Conservation (phyloP, 2,329 filamentous ascomycete genomes). For the Diaporthe ampelina region DNA sequence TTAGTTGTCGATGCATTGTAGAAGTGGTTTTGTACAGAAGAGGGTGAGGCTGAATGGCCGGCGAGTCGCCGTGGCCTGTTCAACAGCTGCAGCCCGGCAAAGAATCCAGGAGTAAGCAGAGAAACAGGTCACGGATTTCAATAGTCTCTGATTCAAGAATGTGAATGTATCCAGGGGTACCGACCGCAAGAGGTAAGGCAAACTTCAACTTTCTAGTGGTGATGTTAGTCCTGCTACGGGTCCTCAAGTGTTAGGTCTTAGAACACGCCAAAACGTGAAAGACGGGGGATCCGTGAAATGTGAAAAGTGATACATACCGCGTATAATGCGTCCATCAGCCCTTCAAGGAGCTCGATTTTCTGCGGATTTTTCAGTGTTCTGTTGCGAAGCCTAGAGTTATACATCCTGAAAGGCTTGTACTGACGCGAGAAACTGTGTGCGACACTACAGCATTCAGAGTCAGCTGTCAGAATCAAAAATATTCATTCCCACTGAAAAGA, state of each 20-base stretch:
- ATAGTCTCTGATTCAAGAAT: not conserved
- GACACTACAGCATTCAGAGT: constrained; percentile 54
- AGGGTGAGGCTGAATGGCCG: not conserved
- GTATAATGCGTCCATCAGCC: no score
- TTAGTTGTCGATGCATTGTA: not conserved
- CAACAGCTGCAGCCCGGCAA: not conserved
- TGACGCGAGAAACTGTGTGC: not conserved
- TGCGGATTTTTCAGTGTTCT: not conserved
- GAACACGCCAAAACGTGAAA: not conserved
- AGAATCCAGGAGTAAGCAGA: not conserved
- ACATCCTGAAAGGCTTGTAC: not conserved
- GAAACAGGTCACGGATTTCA: not conserved
- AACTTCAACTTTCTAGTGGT: constrained; percentile 74
- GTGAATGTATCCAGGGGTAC: not conserved
- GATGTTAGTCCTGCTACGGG: not conserved
- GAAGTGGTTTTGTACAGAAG: not conserved
- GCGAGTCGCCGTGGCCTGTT: not conserved
- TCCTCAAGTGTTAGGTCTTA: not conserved
- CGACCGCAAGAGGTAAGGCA: constrained; percentile 80
- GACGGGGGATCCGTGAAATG: no score
- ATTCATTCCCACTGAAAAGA: no score
- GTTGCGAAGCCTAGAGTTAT: not conserved
- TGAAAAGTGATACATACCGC: no score
- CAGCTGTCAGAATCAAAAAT: no score
- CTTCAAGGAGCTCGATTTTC: not conserved